phyloP scores from a whole-genome alignment of 2,329 filamentous ascomycete genomes.

The Aureobasidium sp. region DNA sequence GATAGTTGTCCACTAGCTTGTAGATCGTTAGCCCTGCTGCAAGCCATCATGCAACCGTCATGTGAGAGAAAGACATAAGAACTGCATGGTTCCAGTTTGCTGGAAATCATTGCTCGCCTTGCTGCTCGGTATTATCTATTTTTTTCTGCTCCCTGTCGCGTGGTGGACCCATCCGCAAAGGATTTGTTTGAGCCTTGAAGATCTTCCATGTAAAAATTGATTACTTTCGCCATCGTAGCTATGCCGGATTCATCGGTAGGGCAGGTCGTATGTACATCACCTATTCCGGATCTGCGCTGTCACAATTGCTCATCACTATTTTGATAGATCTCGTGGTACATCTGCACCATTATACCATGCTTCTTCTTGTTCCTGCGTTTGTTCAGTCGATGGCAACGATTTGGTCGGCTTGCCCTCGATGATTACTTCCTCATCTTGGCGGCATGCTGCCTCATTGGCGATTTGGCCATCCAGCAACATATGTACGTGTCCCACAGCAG shows the following conservation, averaged over 20 bases:
- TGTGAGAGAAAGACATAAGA: constrained; percentile 3
- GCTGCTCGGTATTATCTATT: background rate
- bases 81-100: background rate
- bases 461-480: constrained; percentile 3
- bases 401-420: constrained; percentile 3
- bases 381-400: constrained; percentile 3
- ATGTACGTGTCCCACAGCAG: background rate
- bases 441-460: background rate
- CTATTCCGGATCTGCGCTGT: background rate
- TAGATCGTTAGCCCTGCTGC: background rate
- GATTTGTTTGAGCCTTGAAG: background rate
- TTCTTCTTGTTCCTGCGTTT: constrained; percentile 2
- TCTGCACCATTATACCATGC: constrained; percentile 8
- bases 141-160: background rate
- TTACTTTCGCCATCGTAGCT: background rate
- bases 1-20: background rate
- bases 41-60: constrained; percentile 1
- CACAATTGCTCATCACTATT: background rate
- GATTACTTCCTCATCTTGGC: constrained; percentile 7
- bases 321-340: constrained; percentile 10
- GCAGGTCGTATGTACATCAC: background rate
- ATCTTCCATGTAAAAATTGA: constrained; percentile 2
- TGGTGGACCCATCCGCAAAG: background rate
- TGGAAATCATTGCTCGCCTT: background rate
- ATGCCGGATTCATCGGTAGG: constrained; percentile 9